These are phyloP conservation scores for Sphagnum tenellum DNA, from an alignment of 225 moss, liverwort and hornwort genomes.

Conservation along the genomic window DNA sequence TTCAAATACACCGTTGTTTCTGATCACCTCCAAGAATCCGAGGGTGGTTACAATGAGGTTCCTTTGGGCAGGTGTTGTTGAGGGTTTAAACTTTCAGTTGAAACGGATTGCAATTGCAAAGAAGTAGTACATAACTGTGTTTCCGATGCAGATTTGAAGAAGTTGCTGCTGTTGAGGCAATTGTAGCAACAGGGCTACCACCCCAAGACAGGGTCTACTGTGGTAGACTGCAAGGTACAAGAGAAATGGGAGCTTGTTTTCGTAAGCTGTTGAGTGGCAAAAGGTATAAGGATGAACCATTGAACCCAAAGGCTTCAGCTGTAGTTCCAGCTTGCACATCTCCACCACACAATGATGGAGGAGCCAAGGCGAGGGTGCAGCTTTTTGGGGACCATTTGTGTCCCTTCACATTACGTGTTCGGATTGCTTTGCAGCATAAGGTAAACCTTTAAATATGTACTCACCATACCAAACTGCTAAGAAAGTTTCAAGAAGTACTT, in stretches of 20 bases:
- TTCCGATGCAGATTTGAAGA: conserved; percentile 13
- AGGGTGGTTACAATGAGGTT: too few relatives aligned
- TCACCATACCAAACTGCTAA: too few relatives aligned
- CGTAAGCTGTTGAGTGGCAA: conserved; percentile 28
- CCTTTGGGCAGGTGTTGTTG: too few relatives aligned
- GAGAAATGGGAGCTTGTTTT: conserved; percentile 53
- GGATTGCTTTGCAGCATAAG: conserved; percentile 55
- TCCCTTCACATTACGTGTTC: conserved; percentile 45
- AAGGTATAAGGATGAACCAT: conserved; percentile 43
- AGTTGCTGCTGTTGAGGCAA: conserved; percentile 12
- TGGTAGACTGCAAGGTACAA: conserved; percentile 1
- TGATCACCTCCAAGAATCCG: too few relatives aligned
- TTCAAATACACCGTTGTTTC: too few relatives aligned
- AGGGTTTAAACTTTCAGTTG: too few relatives aligned
- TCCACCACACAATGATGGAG: conserved; percentile 29
- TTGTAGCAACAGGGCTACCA: conserved; percentile 7
- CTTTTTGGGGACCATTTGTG: conserved; percentile 48
- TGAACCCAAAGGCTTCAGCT: conserved; percentile 45
- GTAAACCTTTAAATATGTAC: conserved; percentile 2
- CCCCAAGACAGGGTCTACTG: background rate
- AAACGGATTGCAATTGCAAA: too few relatives aligned
- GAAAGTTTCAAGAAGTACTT: too few relatives aligned
- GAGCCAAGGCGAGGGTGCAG: conserved; percentile 43
- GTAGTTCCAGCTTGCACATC: conserved; percentile 50
- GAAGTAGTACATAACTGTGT: too few relatives aligned